Base-by-base conservation (phyloP, 2,329 filamentous ascomycete species). In the Talaromyces sp. region DNA sequence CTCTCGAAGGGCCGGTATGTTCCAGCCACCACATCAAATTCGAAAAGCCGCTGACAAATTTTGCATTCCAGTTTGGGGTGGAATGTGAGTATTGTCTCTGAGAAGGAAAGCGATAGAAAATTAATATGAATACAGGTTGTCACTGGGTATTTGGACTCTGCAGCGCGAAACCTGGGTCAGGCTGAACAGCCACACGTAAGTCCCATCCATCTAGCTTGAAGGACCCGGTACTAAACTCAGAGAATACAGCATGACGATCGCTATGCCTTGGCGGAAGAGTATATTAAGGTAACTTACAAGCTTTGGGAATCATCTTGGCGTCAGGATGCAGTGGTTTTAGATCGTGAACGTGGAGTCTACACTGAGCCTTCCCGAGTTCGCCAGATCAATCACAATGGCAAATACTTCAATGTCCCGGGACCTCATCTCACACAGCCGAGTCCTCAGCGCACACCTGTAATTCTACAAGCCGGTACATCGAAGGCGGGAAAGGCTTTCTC, bases 401-500 rank as follows among this genome's bases (percentile, higher is more conserved):
- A 84, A 64, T 84, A 83, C 69, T 88, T 84, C 72, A 77, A 69
- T 0, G 83, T 88, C 0, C 83, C 84, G 0, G 86, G 86, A 0
- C 85, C 85, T 20, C 84, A 89, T 57, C 80, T 88, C 58, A 84
- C 82, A 51, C 80, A 88, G 47, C 86, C 86, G 0, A 81, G 80
- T 44, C 86, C 86, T 0, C 87, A 90, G 61, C 75, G 87, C 3
- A 88, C 86, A 1, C 87, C 87, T 0, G 75, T 90, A 2, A 79
- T 90, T 4, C 77, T 90, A 3, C 87, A 90, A 67, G 87, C 87
- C 0, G 87, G 87, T 0, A 87, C 86, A 0, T 87, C 84, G 0
- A 82, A 79, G 45, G 80, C 85, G 0, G 87, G 86, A 2, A 88
- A 86, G 67, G 69, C 73, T 0, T 90, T 90, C 60, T 86, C 86